Evolutionary conservation across 192 early-diverging fungal species (phyloP).

Genomic region (Mortierella antarctica): DNA sequence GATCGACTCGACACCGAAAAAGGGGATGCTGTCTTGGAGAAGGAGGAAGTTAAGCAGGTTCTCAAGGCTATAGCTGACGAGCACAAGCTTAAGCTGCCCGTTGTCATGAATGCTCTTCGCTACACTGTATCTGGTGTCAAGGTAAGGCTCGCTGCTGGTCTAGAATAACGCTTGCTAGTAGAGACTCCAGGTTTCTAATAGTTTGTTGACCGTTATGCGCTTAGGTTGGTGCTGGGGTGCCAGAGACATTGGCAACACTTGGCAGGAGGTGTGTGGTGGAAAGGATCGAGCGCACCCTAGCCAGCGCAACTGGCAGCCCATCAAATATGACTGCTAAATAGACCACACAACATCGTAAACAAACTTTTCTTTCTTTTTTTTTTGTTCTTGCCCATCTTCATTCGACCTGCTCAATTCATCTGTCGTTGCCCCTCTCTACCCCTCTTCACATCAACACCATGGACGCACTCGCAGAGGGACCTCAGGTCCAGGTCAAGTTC

Average conservation of each 20-base stretch:
- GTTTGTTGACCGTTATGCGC: background rate
- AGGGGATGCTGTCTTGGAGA: constrained; percentile 27
- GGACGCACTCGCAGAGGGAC: constrained; percentile 50
- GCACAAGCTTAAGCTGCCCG: constrained; percentile 55
- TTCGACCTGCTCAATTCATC: constrained; percentile 11
- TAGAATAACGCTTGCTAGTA: background rate
- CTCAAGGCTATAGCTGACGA: constrained; percentile 49
- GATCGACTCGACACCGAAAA: constrained; percentile 9
- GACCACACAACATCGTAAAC: constrained; percentile 4
- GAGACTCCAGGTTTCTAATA: background rate
- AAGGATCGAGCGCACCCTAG: constrained; percentile 32
- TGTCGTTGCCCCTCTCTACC: background rate
- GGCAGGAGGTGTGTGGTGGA: constrained; percentile 53
- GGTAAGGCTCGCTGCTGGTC: constrained; percentile 18
- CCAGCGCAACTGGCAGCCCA: background rate
- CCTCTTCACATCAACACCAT: constrained; percentile 19
- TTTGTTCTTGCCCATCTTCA: background rate
- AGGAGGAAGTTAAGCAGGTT: constrained; percentile 39
- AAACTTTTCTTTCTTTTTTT: constrained; percentile 38
- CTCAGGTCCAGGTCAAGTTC: constrained; percentile 89
- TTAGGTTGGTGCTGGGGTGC: constrained; percentile 66
- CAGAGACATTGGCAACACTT: constrained; percentile 63
- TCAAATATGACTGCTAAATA: constrained; percentile 7
- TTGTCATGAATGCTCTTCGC: constrained; percentile 72
- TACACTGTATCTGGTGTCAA: constrained; percentile 73